These are phyloP conservation scores for Domatiomyces globalis DNA, from an alignment of 2,329 filamentous ascomycete species.

Conservation along the genomic window DNA sequence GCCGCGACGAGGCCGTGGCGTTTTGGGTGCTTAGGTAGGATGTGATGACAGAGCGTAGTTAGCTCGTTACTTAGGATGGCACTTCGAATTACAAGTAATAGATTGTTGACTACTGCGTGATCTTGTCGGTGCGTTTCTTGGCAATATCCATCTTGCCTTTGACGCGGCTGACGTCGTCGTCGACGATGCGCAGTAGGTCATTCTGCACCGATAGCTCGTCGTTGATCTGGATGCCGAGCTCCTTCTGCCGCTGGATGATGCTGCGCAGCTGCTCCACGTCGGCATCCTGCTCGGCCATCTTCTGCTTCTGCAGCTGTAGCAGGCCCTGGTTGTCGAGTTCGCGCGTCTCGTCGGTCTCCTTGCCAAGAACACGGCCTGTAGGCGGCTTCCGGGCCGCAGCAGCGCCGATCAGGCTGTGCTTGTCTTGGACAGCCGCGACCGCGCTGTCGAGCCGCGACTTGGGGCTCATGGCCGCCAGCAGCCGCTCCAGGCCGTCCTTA, in stretches of 20 bases:
- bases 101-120: constrained; percentile 17
- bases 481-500: constrained; percentile 46
- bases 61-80: too few relatives aligned
- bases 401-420: constrained; percentile 28
- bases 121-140: constrained; percentile 34
- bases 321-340: constrained; percentile 52
- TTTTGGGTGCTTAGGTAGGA: not conserved
- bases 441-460: constrained; percentile 33
- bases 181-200: constrained; percentile 43
- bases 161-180: constrained; percentile 42
- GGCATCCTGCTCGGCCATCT: constrained; percentile 48
- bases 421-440: constrained; percentile 30
- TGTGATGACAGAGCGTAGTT: not conserved
- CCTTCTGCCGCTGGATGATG: constrained; percentile 45
- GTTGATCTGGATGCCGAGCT: constrained; percentile 49
- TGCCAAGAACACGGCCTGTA: constrained; percentile 35
- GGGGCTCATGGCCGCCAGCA: constrained; percentile 45
- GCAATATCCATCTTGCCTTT: constrained; percentile 34
- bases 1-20: not conserved
- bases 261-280: constrained; percentile 45
- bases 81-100: too few relatives aligned
- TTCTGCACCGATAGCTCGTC: constrained; percentile 49
- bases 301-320: constrained; percentile 47
- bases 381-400: constrained; percentile 18
- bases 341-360: constrained; percentile 47